Evolutionary conservation across 192 early-diverging fungal genomes (phyloP), one percentile per base, ranked within the genome.

Genomic region (Martensiomyces pterosporus): DNA sequence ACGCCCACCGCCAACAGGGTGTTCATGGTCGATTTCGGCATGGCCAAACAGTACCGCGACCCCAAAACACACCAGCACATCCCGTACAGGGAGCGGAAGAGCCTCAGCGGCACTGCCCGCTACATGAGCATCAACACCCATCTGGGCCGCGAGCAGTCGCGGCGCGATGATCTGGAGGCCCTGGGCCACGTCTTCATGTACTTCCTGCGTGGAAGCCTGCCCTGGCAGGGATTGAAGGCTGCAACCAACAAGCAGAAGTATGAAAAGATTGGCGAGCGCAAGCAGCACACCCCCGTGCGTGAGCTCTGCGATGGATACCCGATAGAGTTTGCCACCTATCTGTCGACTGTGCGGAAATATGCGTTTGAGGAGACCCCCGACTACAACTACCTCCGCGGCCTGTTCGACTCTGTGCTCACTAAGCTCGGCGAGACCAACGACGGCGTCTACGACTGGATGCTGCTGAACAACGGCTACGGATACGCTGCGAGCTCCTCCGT

Each of bases 71-170:
- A 89, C 61, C 84, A 91, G 57, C 95, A 98, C 79, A 98, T 98
- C 60, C 93, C 95, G 34, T 98, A 92, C 74, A 80, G 92, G 25
- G 95, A 98, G 77, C 83, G 93, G 48, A 97, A 95, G 77, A 85
- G 80, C 59, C 73, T 98, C 24, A 89, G 87, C 36, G 95, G 95
- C 35, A 98, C 95, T 16, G 95, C 95, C 10, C 86, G 95, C 39
- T 98, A 98, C 73, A 96, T 96, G 93, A 89, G 85, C 60, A 97
- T 97, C 64, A 93, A 98, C 76, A 98, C 95, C 16, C 95, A 98
- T 64, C 78, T 97, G 21, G 95, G 95, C 18, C 74, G 95, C 77
- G 95, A 98, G 63, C 95, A 98, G 88, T 94, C 91, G 24, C 81
- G 95, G 41, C 88, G 95, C 39, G 95, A 98, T 63, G 95, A 98